Base-by-base conservation (phyloP, 495 filamentous ascomycete genomes). In the Talaromyces trachyspermus region DNA sequence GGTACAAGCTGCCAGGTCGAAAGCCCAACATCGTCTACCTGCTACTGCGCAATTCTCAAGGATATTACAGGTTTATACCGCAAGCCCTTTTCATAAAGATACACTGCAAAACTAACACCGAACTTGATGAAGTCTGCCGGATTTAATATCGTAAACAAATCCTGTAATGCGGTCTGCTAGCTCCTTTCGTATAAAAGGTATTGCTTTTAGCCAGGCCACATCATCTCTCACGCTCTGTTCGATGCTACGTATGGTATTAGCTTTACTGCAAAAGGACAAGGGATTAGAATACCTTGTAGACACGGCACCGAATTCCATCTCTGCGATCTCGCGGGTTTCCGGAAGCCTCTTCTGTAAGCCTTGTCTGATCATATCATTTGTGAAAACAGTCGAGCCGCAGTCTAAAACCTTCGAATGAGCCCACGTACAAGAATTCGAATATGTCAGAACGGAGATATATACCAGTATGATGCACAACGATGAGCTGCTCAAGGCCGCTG, bases 391-490 rank as follows among this genome's bases (percentile, higher is more conserved):
- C 8, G 38, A 41, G 38, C 38, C 38, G 15, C 38, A 41, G 20
- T 41, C 38, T 41, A 23, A n/a, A 5, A 23, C 2, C 7, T 14
- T 3, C 10, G 24, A 11, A 20, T 11, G 14, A 23, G 14, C 14
- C 7, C 20, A 41, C 7, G 20, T 14, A 9, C n/a, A n/a, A n/a
- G n/a, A n/a, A n/a, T n/a, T n/a, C n/a, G n/a, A n/a, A n/a, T n/a
- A n/a, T n/a, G 14, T n/a, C 23, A 12, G 7, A 0, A 5, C 3
- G 9, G 38, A 4, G 11, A 40, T 24, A 23, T 0, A 5, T 24
- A 41, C 38, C 38, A 8, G 38, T 41, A 23, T 41, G 38, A 41
- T 41, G 38, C 17, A 41, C 38, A 41, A 41, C 14, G 24, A 22
- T 10, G 10, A 41, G 9, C 38, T 41, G 15, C 10, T 41, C 38